Conservation (phyloP, 176 grass and related monocot genomes). For the Tuctoria greenei region DNA sequence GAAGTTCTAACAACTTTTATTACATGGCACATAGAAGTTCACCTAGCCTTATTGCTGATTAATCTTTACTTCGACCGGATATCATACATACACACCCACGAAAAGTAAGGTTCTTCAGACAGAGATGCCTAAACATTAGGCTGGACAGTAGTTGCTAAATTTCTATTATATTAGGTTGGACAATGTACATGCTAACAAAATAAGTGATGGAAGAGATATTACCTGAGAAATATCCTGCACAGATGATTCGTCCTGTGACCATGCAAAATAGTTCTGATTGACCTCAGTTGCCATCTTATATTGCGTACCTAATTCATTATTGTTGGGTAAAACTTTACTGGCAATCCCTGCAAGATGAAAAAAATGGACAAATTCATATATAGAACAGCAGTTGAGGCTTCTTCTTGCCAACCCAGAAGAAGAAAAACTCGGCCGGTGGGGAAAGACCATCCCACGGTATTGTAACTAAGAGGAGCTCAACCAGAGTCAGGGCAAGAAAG, state of each 20-base stretch:
- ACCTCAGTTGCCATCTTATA: conserved; percentile 78
- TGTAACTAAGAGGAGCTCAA: no score
- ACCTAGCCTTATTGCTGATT: background rate
- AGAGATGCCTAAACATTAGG: conserved; percentile 11
- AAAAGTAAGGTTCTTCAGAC: background rate
- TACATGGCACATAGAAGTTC: background rate
- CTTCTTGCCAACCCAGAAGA: conserved; percentile 3
- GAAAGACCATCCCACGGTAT: no score
- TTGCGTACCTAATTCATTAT: conserved; percentile 34
- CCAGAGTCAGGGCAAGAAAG: no score
- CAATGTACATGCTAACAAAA: background rate
- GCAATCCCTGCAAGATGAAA: conserved; percentile 36
- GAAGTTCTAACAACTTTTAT: conserved; percentile 16
- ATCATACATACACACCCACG: background rate
- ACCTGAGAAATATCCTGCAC: conserved; percentile 71
- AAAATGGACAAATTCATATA: conserved; percentile 7
- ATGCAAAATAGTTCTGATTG: conserved; percentile 82
- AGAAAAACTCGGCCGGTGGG: no score
- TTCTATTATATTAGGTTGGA: conserved; percentile 10
- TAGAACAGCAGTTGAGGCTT: background rate
- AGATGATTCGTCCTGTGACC: conserved; percentile 74
- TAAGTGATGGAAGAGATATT: conserved; percentile 16
- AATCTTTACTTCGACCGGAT: background rate
- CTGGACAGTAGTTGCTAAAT: background rate
- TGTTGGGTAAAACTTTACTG: background rate